Base-by-base conservation (phyloP, 257 asterid genomes). In the Primulina huaijiensis region DNA sequence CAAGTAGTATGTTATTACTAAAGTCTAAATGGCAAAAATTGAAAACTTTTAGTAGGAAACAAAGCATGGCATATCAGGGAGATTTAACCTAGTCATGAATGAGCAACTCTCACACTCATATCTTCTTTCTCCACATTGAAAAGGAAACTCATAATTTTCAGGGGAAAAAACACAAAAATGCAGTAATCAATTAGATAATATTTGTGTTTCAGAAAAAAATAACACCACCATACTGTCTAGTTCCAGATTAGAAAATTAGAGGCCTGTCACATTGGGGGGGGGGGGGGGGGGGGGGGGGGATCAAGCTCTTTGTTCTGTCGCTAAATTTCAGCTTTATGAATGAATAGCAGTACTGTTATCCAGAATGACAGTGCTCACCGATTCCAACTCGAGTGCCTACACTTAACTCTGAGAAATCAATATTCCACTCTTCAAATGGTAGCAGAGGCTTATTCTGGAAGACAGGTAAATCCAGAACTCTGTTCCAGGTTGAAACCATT, bases 321-420 rank as follows among this genome's bases (percentile, higher is more conserved):
- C 67, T 30, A 31, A 46, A 19, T 37, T 64, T 58, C 34, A 69
- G 67, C 66, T 69, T 58, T 50, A 77, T 64, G 11, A 34, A 77
- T 64, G 11, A 34, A 29, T 59, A 38, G 31, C 35, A 8, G 23
- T 60, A 52, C 4, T 7, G 60, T 19, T n/a, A 30, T 58, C 35
- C 21, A 58, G 57, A 67, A 65, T 31, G 40, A 34, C 30, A 76
- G 81, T 67, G 68, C 95, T 86, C 77, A 93, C 99, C 99, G 74
- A 93, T 93, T 71, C 99, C 99, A 66, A 90, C 92, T 57, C 96
- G 96, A 75, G 94, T 90, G 76, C 99, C 97, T 23, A 93, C 92
- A 74, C 88, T 82, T 68, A 90, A 68, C 83, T 93, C 99, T 7
- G 95, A 87, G 81, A 80, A 93, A 75, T 89, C 99, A 76, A 93